Evolutionary conservation across 164 flowering plant species (phyloP), one percentile per base, ranked within the genome.

Genomic region (Vitis cinerea): DNA sequence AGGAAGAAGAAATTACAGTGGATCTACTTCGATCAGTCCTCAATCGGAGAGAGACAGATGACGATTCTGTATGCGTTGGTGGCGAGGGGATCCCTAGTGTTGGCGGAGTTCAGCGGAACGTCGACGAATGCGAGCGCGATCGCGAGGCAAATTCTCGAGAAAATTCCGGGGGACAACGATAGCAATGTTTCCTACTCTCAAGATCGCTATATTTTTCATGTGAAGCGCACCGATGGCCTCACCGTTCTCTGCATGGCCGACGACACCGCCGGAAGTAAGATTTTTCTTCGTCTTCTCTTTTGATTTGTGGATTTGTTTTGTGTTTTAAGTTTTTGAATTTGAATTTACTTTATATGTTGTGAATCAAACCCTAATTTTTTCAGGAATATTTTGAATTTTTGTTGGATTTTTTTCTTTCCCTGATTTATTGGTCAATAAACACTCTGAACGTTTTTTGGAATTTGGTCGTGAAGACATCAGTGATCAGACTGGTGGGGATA

Each of bases 241-340:
- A 77, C 84, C 53, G 88, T 76, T 57, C 88, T 85, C 59, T 85
- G 86, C 67, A 85, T 85, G 88, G 88, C 88, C 57, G 86, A 85
- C 51, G 88, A 81, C 3, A 73, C 75, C 54, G 86, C 86, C 61
- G 88, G 84, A 59, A 79, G 88, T 85, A 66, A 62, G 85, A 13
- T 51, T 31, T 17, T 13, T 37, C 16, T 13, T 14, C 37, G 17
- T 49, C 14, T 44, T n/a, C 31, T 48, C 10, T 51, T 9, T 48
- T 31, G 37, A 10, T 57, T 71, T 10, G 6, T 47, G 16, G 27
- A 3, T 55, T 68, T 57, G 14, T 15, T 14, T 57, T n/a, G 4
- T 67, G 52, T 62, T 23, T 13, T 52, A 31, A 5, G 51, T 52
- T 10, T 2, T 54, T 61, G 16, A 29, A 1, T 59, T 14, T 16